Evolutionary conservation across 129 eudicot genomes (phyloP).

Genomic region (Sambucus nigra): DNA sequence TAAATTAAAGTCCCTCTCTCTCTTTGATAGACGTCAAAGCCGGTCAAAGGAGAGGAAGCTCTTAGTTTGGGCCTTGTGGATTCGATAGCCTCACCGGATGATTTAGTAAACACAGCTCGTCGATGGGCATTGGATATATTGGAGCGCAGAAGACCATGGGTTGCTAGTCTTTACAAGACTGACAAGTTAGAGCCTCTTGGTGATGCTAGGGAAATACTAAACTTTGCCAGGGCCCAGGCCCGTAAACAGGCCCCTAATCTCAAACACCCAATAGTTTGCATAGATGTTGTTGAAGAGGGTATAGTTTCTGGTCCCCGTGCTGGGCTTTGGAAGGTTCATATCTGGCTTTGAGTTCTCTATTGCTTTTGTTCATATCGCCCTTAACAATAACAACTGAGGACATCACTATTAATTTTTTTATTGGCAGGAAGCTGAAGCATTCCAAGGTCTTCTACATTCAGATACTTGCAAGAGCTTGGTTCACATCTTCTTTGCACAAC

Average conservation of each 20-base stretch:
- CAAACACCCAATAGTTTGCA: conserved; percentile 80
- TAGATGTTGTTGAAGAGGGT: conserved; percentile 91
- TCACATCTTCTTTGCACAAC: conserved; percentile 78
- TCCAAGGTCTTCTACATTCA: conserved; percentile 50
- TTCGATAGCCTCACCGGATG: conserved; percentile 57
- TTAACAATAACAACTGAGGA: not conserved
- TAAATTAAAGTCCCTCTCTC: too few species aligned
- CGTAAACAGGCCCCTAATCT: conserved; percentile 82
- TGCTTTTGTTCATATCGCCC: not conserved
- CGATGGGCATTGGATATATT: conserved; percentile 71
- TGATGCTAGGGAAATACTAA: conserved; percentile 85
- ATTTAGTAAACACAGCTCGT: conserved; percentile 58
- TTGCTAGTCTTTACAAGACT: conserved; percentile 60
- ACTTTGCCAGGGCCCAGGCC: conserved; percentile 88
- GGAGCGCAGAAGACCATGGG: conserved; percentile 74
- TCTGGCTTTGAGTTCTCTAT: conserved; percentile 1
- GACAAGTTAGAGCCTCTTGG: conserved; percentile 86
- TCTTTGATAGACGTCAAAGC: conserved; percentile 63
- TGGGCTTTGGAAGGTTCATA: conserved; percentile 75
- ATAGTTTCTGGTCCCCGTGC: conserved; percentile 79
- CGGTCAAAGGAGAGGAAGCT: conserved; percentile 77
- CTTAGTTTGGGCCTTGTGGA: conserved; percentile 80
- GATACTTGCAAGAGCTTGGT: conserved; percentile 87
- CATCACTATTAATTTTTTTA: conserved; percentile 6
- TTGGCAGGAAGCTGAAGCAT: conserved; percentile 73